Percentiles rank a stretch among this genome's conserved stretches.
phyloP scores from a whole-genome alignment of 352 stramenopile species.

The Globisporangium splendens region DNA sequence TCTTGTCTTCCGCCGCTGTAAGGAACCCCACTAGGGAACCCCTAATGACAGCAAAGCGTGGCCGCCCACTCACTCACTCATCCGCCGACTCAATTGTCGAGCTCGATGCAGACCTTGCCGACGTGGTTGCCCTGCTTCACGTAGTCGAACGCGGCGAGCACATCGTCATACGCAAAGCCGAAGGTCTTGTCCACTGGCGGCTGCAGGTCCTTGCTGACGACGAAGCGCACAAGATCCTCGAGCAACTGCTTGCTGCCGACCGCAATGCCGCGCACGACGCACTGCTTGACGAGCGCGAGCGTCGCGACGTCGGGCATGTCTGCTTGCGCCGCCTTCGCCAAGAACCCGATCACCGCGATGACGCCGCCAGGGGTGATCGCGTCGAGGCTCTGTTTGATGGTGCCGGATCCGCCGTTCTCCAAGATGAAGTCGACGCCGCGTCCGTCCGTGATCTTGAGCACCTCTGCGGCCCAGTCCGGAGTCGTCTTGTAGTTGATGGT shows the following conservation, averaged over 20 bases:
- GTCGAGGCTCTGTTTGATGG: slow-evolving; percentile 22
- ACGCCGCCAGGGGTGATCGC: no score
- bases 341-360: no score
- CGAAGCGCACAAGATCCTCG: slow-evolving; percentile 21
- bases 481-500: slow-evolving; percentile 28
- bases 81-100: not conserved
- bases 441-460: slow-evolving; percentile 17
- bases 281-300: no score
- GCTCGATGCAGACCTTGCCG: not conserved
- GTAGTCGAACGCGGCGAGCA: slow-evolving; percentile 1
- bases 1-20: no score
- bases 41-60: no score
- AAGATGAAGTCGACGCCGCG: slow-evolving; percentile 27
- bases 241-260: slow-evolving; percentile 12
- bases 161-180: slow-evolving; percentile 13
- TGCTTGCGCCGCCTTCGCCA: no score
- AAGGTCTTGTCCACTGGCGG: slow-evolving; percentile 26
- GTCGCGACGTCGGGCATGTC: no score
- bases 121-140: not conserved
- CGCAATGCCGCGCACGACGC: not conserved
- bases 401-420: slow-evolving; percentile 26
- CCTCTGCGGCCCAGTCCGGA: slow-evolving; percentile 24
- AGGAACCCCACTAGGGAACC: no score
- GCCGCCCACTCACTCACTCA: no score
- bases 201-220: slow-evolving; percentile 19